These are phyloP conservation scores for Ustilago crameri DNA, from an alignment of 1,284 basidiomycete species.

Conservation along the genomic window DNA sequence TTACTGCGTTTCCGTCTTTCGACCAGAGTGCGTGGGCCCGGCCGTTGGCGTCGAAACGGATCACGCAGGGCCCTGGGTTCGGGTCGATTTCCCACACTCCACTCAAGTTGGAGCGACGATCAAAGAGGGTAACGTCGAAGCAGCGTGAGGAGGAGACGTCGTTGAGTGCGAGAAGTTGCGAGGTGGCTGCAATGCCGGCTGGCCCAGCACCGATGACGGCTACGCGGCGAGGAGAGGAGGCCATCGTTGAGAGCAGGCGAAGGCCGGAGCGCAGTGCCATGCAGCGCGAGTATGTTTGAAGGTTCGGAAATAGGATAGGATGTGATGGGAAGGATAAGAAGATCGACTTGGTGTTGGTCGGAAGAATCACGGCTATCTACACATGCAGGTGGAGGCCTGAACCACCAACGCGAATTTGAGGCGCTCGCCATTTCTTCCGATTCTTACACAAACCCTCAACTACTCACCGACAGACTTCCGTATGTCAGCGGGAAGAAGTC, in stretches of 20 bases:
- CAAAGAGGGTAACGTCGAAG: slow-evolving; percentile 45
- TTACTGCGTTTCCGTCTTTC: neutral
- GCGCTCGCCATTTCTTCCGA: no score
- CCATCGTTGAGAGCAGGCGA: neutral
- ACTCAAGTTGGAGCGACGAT: slow-evolving; percentile 33
- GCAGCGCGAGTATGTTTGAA: neutral
- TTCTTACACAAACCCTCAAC: no score
- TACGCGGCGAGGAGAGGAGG: slow-evolving; percentile 50
- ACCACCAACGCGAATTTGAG: no score
- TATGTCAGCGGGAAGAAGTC: no score
- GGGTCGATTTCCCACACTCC: slow-evolving; percentile 60
- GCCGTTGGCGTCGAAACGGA: slow-evolving; percentile 60
- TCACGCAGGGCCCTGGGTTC: slow-evolving; percentile 42
- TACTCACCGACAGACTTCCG: no score
- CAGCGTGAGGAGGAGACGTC: neutral
- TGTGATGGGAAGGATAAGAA: neutral
- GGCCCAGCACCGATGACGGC: slow-evolving; percentile 70
- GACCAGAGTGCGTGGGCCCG: slow-evolving; percentile 16
- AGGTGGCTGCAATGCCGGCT: slow-evolving; percentile 69
- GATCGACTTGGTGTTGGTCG: neutral
- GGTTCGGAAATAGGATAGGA: neutral
- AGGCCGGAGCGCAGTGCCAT: neutral
- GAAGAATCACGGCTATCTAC: no score
- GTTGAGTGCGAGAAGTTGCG: slow-evolving; percentile 64
- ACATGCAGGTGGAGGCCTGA: no score